Base-by-base conservation (phyloP, 2,329 filamentous ascomycete species). In the Ophiocordyceps robertsii region DNA sequence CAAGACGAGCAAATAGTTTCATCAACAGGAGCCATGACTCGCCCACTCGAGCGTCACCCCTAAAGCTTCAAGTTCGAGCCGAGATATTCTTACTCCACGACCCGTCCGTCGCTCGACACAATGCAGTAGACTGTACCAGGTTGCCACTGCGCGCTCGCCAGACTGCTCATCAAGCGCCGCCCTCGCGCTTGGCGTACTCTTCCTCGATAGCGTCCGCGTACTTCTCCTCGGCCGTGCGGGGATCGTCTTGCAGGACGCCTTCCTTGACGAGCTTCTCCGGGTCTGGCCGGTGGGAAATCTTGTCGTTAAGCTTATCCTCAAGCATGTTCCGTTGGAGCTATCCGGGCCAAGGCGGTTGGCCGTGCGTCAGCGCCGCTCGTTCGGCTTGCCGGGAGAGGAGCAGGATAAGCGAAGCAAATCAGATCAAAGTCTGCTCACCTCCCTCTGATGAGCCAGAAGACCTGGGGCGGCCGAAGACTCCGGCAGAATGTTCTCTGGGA, bases 281-380 rank as follows among this genome's bases (percentile, higher is more conserved):
- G 31, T 75, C 71, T 2, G 89, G 89, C 17, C 89, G 75, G 53
- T 82, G 73, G 55, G 82, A 75, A 48, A 95, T 78, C 61, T 89
- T 89, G 56, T 93, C 87, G 62, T 94, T 92, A 47, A 95, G 72
- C 43, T 74, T 82, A 61, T 95, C 85, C 46, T 80, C 83, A 13
- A 83, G 77, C 88, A 95, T 95, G 61, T 87, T 82, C 59, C 81
- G 87, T 62, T 88, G 78, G 36, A 95, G 78, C 67, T 75, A 40
- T 44, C n/a, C 16, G 13, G 27, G 19, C 24, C 11, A 17, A 21
- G 24, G 19, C 14, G 32, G 21, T 11, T 29, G 14, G 5, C 14
- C 32, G 24, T 29, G 21, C n/a, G 10, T 36, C 32, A 29, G 31
- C 39, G 9, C 14, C 33, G 14, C 16, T n/a, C 21, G 6, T 14